A percentile compares a stretch with the other conserved stretches of the same genome.
These are phyloP conservation scores for Astrephomene gubernaculifera DNA, from an alignment of 139 green algal genomes.

Conservation along the genomic window DNA sequence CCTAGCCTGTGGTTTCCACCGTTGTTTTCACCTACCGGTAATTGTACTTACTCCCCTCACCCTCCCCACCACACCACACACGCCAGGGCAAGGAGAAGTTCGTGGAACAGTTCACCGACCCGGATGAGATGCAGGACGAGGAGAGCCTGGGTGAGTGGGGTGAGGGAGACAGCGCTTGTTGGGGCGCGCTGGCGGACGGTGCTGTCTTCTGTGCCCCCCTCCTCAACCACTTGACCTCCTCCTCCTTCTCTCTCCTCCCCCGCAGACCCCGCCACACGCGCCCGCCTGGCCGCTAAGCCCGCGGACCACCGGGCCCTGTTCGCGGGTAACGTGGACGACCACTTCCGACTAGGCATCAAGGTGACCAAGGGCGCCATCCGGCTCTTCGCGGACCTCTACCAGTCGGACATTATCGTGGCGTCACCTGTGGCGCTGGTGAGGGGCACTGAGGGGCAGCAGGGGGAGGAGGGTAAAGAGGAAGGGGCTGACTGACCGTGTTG, in stretches of 20 bases:
- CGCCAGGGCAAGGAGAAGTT: constrained; percentile 83
- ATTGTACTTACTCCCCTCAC: not conserved
- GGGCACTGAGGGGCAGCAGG: not conserved
- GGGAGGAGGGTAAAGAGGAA: not conserved
- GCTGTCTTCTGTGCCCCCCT: not conserved
- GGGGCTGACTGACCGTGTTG: too few relatives aligned
- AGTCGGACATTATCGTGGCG: constrained; percentile 94
- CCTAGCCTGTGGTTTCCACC: too few relatives aligned
- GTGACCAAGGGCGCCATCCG: constrained; percentile 80
- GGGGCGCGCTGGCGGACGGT: not conserved
- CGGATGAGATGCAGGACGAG: constrained; percentile 34
- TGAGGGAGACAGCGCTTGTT: not conserved
- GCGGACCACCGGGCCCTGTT: constrained; percentile 89
- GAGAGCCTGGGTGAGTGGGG: constrained; percentile 10
- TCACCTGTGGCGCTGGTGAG: constrained; percentile 87
- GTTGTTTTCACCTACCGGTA: too few relatives aligned
- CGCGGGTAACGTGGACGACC: constrained; percentile 93
- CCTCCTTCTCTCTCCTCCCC: not conserved
- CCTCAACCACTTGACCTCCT: too few relatives aligned
- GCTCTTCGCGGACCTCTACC: constrained; percentile 89
- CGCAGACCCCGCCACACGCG: constrained; percentile 3
- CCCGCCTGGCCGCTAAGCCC: constrained; percentile 72
- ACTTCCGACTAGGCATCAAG: constrained; percentile 96
- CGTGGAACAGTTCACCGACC: constrained; percentile 85
- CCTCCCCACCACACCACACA: not conserved